Percentiles rank a stretch among this genome's conserved stretches.
These are phyloP conservation scores for Adiantum capillusveneris DNA, from an alignment of 75 land plant genomes.

Conservation along the genomic window DNA sequence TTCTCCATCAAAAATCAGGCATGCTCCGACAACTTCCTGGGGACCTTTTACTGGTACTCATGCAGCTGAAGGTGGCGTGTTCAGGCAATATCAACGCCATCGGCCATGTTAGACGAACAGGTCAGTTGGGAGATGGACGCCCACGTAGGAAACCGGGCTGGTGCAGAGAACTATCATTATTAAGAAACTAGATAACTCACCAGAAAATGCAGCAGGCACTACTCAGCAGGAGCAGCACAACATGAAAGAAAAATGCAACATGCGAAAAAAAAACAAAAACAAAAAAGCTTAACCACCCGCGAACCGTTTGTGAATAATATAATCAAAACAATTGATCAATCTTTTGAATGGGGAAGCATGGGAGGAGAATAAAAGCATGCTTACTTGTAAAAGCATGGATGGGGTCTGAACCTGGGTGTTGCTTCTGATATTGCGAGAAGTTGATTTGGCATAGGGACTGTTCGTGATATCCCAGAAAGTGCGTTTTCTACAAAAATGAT, in stretches of 20 bases:
- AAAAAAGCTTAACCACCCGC: neutral
- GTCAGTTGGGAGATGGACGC: conserved; percentile 1
- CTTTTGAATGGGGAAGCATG: conserved; percentile 11
- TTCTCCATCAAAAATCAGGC: no score
- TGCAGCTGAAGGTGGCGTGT: no score
- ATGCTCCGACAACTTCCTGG: no score
- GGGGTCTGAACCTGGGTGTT: conserved; percentile 1
- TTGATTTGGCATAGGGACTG: neutral
- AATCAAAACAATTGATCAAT: conserved; percentile 11
- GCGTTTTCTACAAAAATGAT: conserved; percentile 4
- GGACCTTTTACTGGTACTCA: no score
- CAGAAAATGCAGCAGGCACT: neutral
- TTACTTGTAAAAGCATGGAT: conserved; percentile 15
- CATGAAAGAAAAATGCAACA: neutral
- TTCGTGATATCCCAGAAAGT: conserved; percentile 1
- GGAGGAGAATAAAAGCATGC: conserved; percentile 10
- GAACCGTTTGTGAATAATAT: conserved; percentile 7
- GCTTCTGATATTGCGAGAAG: conserved; percentile 2
- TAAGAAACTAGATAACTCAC: no score
- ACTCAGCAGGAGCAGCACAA: neutral
- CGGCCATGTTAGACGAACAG: no score
- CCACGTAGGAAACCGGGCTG: conserved; percentile 3
- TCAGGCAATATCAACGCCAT: no score
- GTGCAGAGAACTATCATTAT: neutral
- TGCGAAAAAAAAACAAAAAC: neutral